Evolutionary conservation across 495 filamentous ascomycete species (phyloP).

Genomic region (Lichenothelia convexa): DNA sequence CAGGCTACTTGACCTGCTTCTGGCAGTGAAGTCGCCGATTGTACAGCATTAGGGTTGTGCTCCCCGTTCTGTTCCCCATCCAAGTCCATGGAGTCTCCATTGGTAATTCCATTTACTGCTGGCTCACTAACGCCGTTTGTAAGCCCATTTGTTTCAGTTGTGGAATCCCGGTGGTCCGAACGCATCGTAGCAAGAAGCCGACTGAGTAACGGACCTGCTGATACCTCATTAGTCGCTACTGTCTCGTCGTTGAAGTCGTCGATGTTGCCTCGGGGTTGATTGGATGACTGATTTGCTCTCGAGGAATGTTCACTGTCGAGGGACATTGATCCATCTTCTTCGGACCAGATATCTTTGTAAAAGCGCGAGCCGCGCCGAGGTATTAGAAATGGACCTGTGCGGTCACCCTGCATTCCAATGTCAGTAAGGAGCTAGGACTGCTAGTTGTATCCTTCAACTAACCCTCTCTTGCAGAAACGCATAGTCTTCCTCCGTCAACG

Average conservation of each 20-base stretch:
- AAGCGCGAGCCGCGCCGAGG: slow-evolving; percentile 67
- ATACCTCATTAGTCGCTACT: slow-evolving; percentile 78
- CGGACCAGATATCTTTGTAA: slow-evolving; percentile 81
- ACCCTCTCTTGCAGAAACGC: slow-evolving; percentile 76
- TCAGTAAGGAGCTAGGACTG: slow-evolving; percentile 5
- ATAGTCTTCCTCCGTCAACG: slow-evolving; percentile 83
- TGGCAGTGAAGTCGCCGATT: slow-evolving; percentile 51
- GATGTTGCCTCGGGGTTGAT: slow-evolving; percentile 66
- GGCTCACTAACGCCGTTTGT: slow-evolving; percentile 38
- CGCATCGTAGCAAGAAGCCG: slow-evolving; percentile 71
- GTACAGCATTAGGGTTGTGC: slow-evolving; percentile 12
- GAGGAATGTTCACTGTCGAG: slow-evolving; percentile 45
- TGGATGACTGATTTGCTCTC: slow-evolving; percentile 39
- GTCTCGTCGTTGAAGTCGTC: slow-evolving; percentile 72
- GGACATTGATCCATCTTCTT: slow-evolving; percentile 68
- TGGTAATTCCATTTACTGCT: slow-evolving; percentile 27
- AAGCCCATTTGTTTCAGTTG: slow-evolving; percentile 36
- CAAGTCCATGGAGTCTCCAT: slow-evolving; percentile 22
- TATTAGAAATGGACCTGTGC: slow-evolving; percentile 63
- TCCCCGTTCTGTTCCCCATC: slow-evolving; percentile 23
- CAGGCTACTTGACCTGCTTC: slow-evolving; percentile 42
- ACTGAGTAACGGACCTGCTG: slow-evolving; percentile 63
- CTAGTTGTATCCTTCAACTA: slow-evolving; percentile 12
- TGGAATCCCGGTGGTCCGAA: slow-evolving; percentile 52
- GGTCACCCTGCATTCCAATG: slow-evolving; percentile 44